phyloP scores from a whole-genome alignment of 441 rosid species.

The California macrophylla region DNA sequence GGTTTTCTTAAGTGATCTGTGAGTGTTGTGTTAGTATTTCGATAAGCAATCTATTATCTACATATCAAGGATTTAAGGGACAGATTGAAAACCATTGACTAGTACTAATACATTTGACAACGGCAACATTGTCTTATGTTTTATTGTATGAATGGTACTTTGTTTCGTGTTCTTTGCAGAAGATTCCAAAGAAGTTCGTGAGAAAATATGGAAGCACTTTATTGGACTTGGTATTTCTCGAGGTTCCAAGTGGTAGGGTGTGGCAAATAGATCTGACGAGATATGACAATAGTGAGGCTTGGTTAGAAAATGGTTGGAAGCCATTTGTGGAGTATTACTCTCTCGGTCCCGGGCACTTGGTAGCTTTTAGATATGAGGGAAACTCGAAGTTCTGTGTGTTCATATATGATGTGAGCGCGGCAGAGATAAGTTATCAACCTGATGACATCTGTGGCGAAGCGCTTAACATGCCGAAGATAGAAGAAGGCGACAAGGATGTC shows the following conservation, averaged over 20 bases:
- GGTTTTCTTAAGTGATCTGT: no score
- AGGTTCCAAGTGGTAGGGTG: conserved; percentile 22
- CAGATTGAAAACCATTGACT: no score
- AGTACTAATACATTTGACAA: no score
- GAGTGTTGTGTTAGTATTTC: no score
- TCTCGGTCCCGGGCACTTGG: conserved; percentile 24
- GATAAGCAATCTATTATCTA: no score
- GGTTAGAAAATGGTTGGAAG: conserved; percentile 45
- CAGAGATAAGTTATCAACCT: conserved; percentile 23
- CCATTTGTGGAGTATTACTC: conserved; percentile 33
- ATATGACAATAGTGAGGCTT: conserved; percentile 26
- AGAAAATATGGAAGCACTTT: conserved; percentile 18
- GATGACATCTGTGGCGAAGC: neutral
- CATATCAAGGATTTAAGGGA: no score
- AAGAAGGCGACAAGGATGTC: neutral
- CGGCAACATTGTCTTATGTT: conserved; percentile 8
- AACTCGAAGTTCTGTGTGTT: conserved; percentile 18
- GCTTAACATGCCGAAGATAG: neutral
- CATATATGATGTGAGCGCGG: conserved; percentile 22
- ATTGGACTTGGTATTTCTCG: conserved; percentile 10
- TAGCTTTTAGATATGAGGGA: conserved; percentile 31
- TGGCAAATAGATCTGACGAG: conserved; percentile 25
- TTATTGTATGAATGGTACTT: neutral
- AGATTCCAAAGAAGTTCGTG: conserved; percentile 20
- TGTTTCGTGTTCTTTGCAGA: conserved; percentile 3